phyloP scores from a whole-genome alignment of 495 filamentous ascomycete genomes.

The Neurospora terricola region DNA sequence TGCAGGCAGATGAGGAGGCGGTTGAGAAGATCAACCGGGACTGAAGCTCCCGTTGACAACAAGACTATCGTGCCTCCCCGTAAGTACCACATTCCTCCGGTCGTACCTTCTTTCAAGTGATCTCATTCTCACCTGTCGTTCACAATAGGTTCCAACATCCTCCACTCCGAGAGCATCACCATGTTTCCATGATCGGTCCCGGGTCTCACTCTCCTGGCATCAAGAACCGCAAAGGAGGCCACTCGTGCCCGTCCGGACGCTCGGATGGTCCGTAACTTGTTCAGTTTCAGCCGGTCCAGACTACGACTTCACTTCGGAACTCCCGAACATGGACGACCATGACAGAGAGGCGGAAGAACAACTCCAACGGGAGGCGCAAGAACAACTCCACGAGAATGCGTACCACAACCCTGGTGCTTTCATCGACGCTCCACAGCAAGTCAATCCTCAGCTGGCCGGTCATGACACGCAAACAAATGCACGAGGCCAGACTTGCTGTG shows the following conservation, averaged over 20 bases:
- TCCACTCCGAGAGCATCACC: background rate
- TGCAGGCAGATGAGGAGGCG: background rate
- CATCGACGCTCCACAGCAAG: slow-evolving; percentile 4
- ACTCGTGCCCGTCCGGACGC: too few species aligned
- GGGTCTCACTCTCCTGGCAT: background rate
- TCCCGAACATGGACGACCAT: background rate
- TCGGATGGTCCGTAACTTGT: too few species aligned
- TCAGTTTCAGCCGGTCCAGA: too few species aligned
- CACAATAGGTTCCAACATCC: background rate
- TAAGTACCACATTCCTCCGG: background rate
- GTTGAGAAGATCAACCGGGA: background rate
- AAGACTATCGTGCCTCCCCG: background rate
- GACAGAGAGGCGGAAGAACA: too few species aligned
- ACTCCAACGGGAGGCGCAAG: too few species aligned
- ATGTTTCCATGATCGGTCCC: background rate
- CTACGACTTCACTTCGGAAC: too few species aligned
- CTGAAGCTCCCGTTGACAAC: background rate
- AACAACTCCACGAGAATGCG: slow-evolving; percentile 1
- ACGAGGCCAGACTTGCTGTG: too few species aligned
- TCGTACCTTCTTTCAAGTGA: background rate
- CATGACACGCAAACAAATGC: slow-evolving; percentile 5
- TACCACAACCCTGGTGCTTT: slow-evolving; percentile 15
- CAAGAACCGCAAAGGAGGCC: too few species aligned
- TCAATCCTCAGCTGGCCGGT: slow-evolving; percentile 14
- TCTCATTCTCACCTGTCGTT: background rate